Evolutionary conservation across 768 basidiomycete genomes (phyloP).

Genomic region (Collybia mongolica): DNA sequence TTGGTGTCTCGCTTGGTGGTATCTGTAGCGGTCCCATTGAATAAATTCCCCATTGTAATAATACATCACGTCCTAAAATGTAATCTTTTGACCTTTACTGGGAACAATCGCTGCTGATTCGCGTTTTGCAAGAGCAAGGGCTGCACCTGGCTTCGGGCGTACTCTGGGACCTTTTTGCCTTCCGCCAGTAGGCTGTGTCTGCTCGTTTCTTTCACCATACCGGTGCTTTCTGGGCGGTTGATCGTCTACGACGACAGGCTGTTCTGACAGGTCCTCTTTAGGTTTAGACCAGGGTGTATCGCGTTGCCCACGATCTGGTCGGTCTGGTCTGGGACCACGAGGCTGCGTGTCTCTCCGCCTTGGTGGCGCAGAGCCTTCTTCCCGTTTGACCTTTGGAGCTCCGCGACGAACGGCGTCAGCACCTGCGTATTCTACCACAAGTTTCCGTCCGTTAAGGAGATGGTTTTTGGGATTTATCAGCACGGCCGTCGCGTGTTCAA

Average conservation of each 20-base stretch:
- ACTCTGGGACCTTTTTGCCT: constrained; percentile 35
- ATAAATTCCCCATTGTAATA: constrained; percentile 1
- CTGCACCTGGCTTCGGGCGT: constrained; percentile 76
- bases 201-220: constrained; percentile 8
- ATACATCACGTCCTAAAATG: constrained; percentile 44
- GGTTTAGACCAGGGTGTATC: neutral
- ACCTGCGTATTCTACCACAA: constrained; percentile 89
- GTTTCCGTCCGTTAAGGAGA: constrained; percentile 75
- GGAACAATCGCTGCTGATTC: constrained; percentile 73
- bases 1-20: neutral
- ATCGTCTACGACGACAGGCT: constrained; percentile 4
- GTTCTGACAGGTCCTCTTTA: neutral
- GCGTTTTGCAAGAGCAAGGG: constrained; percentile 73
- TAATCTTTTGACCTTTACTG: constrained; percentile 69
- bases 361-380: constrained; percentile 12
- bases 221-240: neutral
- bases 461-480: constrained; percentile 86
- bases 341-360: constrained; percentile 10
- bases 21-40: neutral
- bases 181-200: constrained; percentile 3
- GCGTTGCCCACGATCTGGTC: constrained; percentile 6
- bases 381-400: constrained; percentile 40
- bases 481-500: constrained; percentile 76
- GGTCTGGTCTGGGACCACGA: constrained; percentile 8
- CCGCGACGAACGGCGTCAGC: constrained; percentile 86